Percentiles rank a stretch among this genome's conserved stretches.
Evolutionary conservation across 495 filamentous ascomycete species (phyloP).

Genomic region (Stereocaulon alpinum): DNA sequence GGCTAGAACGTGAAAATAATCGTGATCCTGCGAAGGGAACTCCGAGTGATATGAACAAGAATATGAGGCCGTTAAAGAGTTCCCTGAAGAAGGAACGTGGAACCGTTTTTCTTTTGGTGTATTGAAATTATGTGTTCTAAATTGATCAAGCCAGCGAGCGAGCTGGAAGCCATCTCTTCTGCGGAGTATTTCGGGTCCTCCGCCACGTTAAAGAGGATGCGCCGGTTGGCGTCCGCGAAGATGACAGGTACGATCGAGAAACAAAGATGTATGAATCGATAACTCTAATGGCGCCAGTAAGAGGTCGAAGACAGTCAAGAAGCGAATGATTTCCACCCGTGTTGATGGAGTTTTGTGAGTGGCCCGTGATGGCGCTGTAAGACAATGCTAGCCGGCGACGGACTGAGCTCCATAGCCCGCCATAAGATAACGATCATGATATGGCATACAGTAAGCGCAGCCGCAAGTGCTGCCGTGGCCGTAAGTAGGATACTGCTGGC

Average conservation of each 20-base stretch:
- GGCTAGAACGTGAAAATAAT: slow-evolving; percentile 5
- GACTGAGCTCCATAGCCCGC: slow-evolving; percentile 53
- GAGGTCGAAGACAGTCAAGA: neutral
- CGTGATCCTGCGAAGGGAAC: slow-evolving; percentile 6
- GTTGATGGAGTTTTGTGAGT: too few relatives aligned
- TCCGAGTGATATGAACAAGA: slow-evolving; percentile 1
- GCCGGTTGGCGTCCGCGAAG: neutral
- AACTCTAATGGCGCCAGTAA: neutral
- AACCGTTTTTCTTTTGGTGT: neutral
- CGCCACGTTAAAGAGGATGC: neutral
- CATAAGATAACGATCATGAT: slow-evolving; percentile 55
- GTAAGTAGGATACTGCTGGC: slow-evolving; percentile 49
- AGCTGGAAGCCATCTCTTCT: neutral
- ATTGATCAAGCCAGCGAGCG: neutral
- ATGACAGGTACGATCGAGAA: neutral
- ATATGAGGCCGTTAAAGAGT: slow-evolving; percentile 5
- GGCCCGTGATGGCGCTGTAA: too few relatives aligned
- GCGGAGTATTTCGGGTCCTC: neutral
- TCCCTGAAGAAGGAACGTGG: slow-evolving; percentile 1
- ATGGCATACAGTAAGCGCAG: slow-evolving; percentile 56
- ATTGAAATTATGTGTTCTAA: slow-evolving; percentile 6
- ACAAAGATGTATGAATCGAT: neutral
- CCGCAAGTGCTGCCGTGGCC: slow-evolving; percentile 54
- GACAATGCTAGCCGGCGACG: slow-evolving; percentile 43
- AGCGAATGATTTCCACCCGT: too few relatives aligned